Conservation (phyloP, 441 rosid species). For the Raphanus hybrid region DNA sequence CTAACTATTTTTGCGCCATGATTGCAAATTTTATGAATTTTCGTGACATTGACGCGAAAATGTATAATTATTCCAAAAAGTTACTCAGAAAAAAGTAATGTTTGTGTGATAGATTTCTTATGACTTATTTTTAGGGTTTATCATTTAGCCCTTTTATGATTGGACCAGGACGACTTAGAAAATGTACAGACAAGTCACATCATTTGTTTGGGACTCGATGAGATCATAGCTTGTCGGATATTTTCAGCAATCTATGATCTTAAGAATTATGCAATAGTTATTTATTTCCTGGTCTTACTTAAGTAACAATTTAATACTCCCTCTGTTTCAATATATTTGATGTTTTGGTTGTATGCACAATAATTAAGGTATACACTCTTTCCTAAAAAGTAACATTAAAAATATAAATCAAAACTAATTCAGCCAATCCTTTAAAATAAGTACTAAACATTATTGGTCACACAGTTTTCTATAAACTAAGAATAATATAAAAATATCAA, state of each 20-base stretch:
- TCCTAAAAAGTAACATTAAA: too few species aligned
- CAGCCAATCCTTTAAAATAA: too few species aligned
- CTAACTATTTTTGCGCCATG: slow-evolving; percentile 39
- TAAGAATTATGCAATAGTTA: neutral
- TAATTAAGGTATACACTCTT: too few species aligned
- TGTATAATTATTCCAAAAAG: slow-evolving; percentile 34
- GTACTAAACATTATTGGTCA: too few species aligned
- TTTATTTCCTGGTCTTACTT: too few species aligned
- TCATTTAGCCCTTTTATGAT: slow-evolving; percentile 27
- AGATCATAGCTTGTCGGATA: slow-evolving; percentile 26
- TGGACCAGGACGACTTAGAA: slow-evolving; percentile 34
- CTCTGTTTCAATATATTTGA: too few species aligned
- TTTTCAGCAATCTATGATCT: neutral
- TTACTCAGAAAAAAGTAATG: slow-evolving; percentile 25
- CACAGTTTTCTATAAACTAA: too few species aligned
- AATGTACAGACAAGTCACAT: slow-evolving; percentile 38
- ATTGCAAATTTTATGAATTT: slow-evolving; percentile 37
- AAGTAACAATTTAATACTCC: too few species aligned
- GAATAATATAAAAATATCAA: too few species aligned
- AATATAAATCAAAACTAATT: too few species aligned
- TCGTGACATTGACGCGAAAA: slow-evolving; percentile 44
- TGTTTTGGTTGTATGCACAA: too few species aligned
- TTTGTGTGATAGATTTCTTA: slow-evolving; percentile 30
- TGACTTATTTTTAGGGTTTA: slow-evolving; percentile 32
- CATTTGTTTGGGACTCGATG: slow-evolving; percentile 35